phyloP scores from a whole-genome alignment of 139 green algal genomes.

The Chlamydomonas sphaeroides region DNA sequence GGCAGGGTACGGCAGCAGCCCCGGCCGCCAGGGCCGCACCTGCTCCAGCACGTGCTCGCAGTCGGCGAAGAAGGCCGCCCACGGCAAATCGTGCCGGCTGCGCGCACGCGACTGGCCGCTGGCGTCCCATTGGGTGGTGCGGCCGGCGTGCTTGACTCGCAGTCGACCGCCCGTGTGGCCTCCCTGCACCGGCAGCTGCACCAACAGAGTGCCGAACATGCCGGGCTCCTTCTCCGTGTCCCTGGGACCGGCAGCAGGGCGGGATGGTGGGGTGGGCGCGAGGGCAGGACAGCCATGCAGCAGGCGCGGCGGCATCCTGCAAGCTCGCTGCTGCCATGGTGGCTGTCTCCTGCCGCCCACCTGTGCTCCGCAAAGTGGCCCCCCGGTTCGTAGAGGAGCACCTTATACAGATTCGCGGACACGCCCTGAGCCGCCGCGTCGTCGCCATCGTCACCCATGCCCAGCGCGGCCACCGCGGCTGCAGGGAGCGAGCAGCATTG shows the following conservation, averaged over 20 bases:
- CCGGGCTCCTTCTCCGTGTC: constrained; percentile 33
- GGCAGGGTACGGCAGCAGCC: constrained; percentile 36
- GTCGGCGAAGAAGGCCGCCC: constrained; percentile 34
- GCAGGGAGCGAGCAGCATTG: too few relatives aligned
- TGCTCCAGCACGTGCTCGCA: constrained; percentile 35
- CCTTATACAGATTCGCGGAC: constrained; percentile 34
- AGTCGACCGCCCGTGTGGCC: constrained; percentile 20
- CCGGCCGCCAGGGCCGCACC: neutral
- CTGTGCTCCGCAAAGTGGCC: constrained; percentile 32
- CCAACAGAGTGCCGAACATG: constrained; percentile 34
- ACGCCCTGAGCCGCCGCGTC: neutral
- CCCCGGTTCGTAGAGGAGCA: constrained; percentile 39
- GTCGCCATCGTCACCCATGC: neutral
- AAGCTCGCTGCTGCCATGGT: too few relatives aligned
- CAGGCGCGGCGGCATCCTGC: too few relatives aligned
- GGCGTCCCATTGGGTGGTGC: neutral
- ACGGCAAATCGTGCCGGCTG: neutral
- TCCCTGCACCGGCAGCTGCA: constrained; percentile 40
- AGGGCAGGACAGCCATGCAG: too few relatives aligned
- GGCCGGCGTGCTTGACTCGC: neutral
- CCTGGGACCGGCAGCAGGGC: too few relatives aligned
- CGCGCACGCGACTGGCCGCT: neutral
- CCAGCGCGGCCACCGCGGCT: neutral
- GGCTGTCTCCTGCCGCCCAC: too few relatives aligned
- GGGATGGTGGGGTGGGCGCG: too few relatives aligned